Evolutionary conservation across 2,329 filamentous ascomycete species (phyloP).

Genomic region (Talaromyces sp.): DNA sequence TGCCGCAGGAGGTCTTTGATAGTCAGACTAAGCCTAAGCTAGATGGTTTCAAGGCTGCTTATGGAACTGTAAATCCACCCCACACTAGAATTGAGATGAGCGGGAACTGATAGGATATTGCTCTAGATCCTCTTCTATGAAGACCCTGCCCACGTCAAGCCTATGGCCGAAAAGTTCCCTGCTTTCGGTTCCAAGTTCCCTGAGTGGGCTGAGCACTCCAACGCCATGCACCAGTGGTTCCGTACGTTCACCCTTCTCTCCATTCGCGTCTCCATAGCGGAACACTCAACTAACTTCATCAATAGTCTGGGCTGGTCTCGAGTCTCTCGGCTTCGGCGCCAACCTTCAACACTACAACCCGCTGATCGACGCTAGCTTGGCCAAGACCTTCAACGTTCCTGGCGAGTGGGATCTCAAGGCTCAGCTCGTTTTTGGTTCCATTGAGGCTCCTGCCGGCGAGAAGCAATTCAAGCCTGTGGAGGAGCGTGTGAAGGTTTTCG

Average conservation of each 20-base stretch:
- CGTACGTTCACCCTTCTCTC: constrained; percentile 30
- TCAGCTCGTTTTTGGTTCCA: constrained; percentile 76
- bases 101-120: background rate
- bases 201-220: constrained; percentile 69
- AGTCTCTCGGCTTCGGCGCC: constrained; percentile 77
- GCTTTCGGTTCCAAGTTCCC: constrained; percentile 77
- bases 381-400: constrained; percentile 66
- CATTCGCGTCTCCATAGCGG: background rate
- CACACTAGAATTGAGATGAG: background rate
- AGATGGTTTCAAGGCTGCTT: constrained; percentile 63
- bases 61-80: constrained; percentile 63
- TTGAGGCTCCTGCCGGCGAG: constrained; percentile 53
- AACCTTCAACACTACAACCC: constrained; percentile 96
- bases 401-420: constrained; percentile 71
- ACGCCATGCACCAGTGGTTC: constrained; percentile 76
- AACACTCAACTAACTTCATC: background rate
- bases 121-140: constrained; percentile 73
- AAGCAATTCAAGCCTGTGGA: constrained; percentile 65
- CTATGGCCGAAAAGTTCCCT: constrained; percentile 65
- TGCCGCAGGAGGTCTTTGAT: constrained; percentile 55
- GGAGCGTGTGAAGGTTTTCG: constrained; percentile 59
- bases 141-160: constrained; percentile 64
- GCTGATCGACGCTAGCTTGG: constrained; percentile 69
- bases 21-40: constrained; percentile 45
- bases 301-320: constrained; percentile 71